These are phyloP conservation scores for Hymenoscyphus fraxineus DNA, from an alignment of 2,329 filamentous ascomycete genomes.

Conservation along the genomic window DNA sequence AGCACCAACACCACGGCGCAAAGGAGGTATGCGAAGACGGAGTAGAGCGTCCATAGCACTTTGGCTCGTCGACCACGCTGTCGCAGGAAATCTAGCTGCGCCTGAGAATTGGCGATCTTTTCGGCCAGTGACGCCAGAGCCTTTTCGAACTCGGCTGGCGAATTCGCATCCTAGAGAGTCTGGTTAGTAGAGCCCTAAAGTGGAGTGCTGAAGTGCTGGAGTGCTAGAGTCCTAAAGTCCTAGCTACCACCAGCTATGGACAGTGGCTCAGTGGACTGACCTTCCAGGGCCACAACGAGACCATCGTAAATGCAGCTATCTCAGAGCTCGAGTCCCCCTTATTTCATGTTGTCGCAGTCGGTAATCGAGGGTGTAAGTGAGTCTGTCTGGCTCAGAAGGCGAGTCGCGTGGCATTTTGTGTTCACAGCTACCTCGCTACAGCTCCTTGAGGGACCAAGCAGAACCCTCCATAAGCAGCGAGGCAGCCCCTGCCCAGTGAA, in stretches of 20 bases:
- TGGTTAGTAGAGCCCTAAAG: constrained; percentile 8
- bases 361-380: background rate
- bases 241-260: background rate
- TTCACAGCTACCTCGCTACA: background rate
- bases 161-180: constrained; percentile 64
- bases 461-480: background rate
- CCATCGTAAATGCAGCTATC: constrained; percentile 50
- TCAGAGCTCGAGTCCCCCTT: background rate
- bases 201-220: too few relatives aligned
- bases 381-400: background rate
- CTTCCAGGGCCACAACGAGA: constrained; percentile 83
- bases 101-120: constrained; percentile 74
- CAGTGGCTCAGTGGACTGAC: constrained; percentile 42
- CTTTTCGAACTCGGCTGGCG: constrained; percentile 91
- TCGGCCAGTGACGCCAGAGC: constrained; percentile 74
- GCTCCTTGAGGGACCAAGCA: background rate
- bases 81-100: constrained; percentile 69
- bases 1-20: constrained; percentile 77
- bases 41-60: constrained; percentile 86
- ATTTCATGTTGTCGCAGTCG: background rate
- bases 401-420: constrained; percentile 9
- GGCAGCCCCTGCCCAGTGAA: background rate
- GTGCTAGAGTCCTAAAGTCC: too few relatives aligned
- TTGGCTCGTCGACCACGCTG: constrained; percentile 72
- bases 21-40: constrained; percentile 84